Conservation (phyloP, 495 filamentous ascomycete species). For the Xylaria telfairii region DNA sequence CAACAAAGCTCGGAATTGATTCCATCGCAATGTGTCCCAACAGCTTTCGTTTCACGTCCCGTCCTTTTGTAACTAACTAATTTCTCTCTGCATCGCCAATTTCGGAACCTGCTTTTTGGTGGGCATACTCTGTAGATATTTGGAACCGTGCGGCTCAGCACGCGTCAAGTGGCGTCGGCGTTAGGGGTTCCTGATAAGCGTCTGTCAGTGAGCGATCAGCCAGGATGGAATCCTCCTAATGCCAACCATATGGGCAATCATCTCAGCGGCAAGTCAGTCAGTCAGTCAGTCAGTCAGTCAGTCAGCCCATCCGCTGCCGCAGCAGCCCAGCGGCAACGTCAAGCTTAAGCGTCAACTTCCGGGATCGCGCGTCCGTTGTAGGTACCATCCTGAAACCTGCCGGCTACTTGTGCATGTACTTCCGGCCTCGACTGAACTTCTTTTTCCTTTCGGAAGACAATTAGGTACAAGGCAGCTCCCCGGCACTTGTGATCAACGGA, state of each 20-base stretch:
- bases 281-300: too few relatives aligned
- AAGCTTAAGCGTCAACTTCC: background rate
- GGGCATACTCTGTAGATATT: background rate
- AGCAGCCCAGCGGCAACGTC: background rate
- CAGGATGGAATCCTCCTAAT: background rate
- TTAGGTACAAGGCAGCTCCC: background rate
- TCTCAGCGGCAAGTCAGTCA: background rate
- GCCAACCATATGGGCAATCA: background rate
- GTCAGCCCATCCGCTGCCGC: background rate
- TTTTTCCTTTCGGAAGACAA: background rate
- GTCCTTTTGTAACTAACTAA: background rate
- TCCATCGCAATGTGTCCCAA: background rate
- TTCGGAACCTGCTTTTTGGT: background rate
- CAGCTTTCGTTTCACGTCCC: background rate
- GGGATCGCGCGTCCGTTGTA: background rate
- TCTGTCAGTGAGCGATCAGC: background rate
- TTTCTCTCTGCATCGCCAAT: background rate
- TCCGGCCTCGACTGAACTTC: background rate
- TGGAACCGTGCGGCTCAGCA: constrained; percentile 4
- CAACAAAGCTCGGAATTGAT: background rate
- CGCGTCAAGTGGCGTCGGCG: background rate
- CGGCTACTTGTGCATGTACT: background rate
- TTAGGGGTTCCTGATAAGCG: constrained; percentile 2
- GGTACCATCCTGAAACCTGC: background rate
- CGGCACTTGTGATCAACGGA: background rate